phyloP scores from a whole-genome alignment of 164 flowering plant species.

The Vitis labrusca region DNA sequence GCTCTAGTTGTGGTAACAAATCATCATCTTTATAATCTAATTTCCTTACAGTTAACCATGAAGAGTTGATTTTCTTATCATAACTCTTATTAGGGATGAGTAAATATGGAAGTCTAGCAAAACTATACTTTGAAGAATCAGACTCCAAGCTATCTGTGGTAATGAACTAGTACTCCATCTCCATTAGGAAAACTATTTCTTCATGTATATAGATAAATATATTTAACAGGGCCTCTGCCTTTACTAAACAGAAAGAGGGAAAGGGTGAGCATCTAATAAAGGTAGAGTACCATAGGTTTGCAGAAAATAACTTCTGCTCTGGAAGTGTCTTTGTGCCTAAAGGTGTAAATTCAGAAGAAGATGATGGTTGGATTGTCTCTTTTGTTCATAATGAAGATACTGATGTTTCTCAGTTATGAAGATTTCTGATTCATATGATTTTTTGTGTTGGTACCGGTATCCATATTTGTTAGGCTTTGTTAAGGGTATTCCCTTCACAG shows the following conservation, averaged over 20 bases:
- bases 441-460: too few relatives aligned
- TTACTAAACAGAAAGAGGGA: not conserved
- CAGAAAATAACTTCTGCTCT: conserved; percentile 45
- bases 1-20: conserved; percentile 38
- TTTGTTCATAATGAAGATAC: conserved; percentile 60
- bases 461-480: not conserved
- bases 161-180: not conserved
- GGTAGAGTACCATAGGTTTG: conserved; percentile 54
- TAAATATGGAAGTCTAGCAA: conserved; percentile 59
- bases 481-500: conserved; percentile 22
- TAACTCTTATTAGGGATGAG: conserved; percentile 30
- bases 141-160: not conserved
- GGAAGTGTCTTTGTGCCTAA: conserved; percentile 60
- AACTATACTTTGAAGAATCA: conserved; percentile 40
- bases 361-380: conserved; percentile 66
- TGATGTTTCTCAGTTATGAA: conserved; percentile 43
- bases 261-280: conserved; percentile 27
- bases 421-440: too few relatives aligned
- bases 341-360: conserved; percentile 39
- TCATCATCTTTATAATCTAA: too few relatives aligned
- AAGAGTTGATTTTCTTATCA: too few relatives aligned
- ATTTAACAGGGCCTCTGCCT: too few relatives aligned
- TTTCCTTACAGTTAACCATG: too few relatives aligned
- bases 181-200: too few relatives aligned
- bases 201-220: too few relatives aligned